Evolutionary conservation across 345 rosid species (phyloP).

Genomic region (Citrus glauca): DNA sequence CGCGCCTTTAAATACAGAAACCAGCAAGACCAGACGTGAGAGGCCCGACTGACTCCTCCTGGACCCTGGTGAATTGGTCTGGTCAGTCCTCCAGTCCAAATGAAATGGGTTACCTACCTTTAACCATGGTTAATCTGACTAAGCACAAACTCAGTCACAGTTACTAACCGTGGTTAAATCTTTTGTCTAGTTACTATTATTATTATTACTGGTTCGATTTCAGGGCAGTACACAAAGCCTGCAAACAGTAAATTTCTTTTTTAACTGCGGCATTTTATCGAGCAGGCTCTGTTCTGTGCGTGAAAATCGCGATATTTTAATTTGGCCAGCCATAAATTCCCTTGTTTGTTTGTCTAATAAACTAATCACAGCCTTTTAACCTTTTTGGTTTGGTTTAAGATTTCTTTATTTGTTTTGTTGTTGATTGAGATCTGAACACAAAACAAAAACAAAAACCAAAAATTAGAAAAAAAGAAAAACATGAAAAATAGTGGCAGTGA

Average conservation of each 20-base stretch:
- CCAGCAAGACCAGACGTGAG: not conserved
- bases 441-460: not conserved
- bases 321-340: conserved; percentile 1
- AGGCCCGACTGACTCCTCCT: not conserved
- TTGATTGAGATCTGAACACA: conserved; percentile 16
- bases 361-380: not conserved
- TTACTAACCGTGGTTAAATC: not conserved
- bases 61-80: not conserved
- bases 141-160: no score
- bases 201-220: not conserved
- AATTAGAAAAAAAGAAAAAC: conserved; percentile 6
- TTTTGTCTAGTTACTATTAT: not conserved
- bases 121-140: not conserved
- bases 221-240: not conserved
- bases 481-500: not conserved
- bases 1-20: not conserved
- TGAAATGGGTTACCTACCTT: not conserved
- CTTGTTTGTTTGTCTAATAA: not conserved
- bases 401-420: conserved; percentile 1
- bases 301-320: conserved; percentile 21
- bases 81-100: not conserved
- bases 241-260: not conserved
- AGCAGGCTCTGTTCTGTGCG: not conserved
- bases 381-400: conserved; percentile 16
- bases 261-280: conserved; percentile 1